Conservation (phyloP, 495 filamentous ascomycete genomes). For the Xylaria scruposa region DNA sequence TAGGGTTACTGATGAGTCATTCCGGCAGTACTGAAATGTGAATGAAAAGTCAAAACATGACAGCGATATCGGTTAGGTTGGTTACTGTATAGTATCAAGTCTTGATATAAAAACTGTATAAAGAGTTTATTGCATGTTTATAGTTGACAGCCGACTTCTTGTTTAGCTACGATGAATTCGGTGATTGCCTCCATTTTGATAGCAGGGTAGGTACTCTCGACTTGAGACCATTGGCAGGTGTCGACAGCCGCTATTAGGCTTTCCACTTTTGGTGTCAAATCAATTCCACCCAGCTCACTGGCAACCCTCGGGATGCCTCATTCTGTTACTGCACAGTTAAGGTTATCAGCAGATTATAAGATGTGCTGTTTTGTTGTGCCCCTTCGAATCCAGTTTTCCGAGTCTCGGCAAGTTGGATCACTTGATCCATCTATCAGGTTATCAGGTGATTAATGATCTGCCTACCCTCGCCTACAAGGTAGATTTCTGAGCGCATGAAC, state of each 20-base stretch:
- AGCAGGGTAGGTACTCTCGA: background rate
- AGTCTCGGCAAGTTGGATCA: background rate
- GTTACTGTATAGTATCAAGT: background rate
- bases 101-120: background rate
- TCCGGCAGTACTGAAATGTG: background rate
- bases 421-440: background rate
- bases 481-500: background rate
- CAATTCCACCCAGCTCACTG: background rate
- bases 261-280: background rate
- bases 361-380: background rate
- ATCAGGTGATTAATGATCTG: background rate
- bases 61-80: background rate
- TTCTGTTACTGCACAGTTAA: background rate
- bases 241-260: background rate
- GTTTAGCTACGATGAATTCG: background rate
- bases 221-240: background rate
- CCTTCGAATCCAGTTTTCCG: background rate
- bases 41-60: background rate
- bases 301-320: background rate
- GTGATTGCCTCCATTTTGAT: background rate
- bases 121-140: background rate
- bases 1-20: constrained; percentile 18
- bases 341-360: background rate
- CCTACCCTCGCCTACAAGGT: background rate
- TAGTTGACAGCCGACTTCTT: background rate